These are phyloP conservation scores for Colletotrichum musicola DNA, from an alignment of 2,329 filamentous ascomycete species.

Conservation along the genomic window DNA sequence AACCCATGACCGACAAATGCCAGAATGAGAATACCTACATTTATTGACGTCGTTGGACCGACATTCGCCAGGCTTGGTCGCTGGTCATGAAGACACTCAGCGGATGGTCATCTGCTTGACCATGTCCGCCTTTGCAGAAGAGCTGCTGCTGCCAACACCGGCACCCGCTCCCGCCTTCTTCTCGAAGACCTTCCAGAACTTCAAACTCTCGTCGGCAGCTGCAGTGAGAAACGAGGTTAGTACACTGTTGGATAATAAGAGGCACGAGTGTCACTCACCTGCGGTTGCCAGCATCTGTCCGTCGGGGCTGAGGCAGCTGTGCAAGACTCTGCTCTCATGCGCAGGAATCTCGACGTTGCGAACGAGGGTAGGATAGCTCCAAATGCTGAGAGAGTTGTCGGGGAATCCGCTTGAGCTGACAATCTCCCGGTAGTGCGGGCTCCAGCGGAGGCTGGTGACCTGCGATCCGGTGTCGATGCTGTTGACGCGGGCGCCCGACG, in stretches of 20 bases:
- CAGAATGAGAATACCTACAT: constrained; percentile 64
- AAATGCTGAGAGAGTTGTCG: constrained; percentile 99
- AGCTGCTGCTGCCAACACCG: constrained; percentile 73
- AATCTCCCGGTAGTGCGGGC: constrained; percentile 96
- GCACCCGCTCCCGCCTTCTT: constrained; percentile 90
- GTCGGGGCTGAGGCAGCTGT: constrained; percentile 96
- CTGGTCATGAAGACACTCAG: constrained; percentile 57
- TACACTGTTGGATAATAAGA: constrained; percentile 33
- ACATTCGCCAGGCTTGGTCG: constrained; percentile 38
- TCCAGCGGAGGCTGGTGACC: constrained; percentile 96
- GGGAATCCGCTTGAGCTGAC: constrained; percentile 98
- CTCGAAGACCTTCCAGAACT: constrained; percentile 99
- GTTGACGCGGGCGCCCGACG: constrained; percentile 96
- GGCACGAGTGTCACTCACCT: constrained; percentile 62
- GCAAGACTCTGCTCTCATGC: constrained; percentile 95
- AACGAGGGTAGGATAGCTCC: constrained; percentile 97
- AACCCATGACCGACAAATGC: constrained; percentile 55
- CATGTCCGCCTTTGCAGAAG: constrained; percentile 84
- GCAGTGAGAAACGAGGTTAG: constrained; percentile 15
- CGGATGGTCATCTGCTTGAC: constrained; percentile 96
- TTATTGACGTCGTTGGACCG: constrained; percentile 45
- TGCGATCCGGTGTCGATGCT: constrained; percentile 99
- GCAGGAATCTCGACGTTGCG: constrained; percentile 98
- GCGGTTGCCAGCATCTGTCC: constrained; percentile 98
- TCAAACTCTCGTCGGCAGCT: constrained; percentile 96